Evolutionary conservation across 768 basidiomycete genomes (phyloP), one percentile per base, ranked within the genome.

Genomic region (Neoboletus magnificus): DNA sequence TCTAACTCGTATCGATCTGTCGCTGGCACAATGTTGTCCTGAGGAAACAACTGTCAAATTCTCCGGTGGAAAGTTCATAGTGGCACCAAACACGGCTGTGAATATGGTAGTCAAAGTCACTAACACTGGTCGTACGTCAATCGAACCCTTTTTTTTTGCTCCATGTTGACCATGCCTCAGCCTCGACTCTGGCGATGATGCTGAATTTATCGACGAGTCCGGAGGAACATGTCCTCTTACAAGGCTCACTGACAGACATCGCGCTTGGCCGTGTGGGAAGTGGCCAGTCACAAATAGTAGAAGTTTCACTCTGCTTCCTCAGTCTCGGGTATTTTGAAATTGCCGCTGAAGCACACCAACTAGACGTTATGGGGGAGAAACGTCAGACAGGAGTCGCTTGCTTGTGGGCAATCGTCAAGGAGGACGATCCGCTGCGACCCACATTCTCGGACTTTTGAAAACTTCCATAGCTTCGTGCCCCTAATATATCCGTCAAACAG

Each of bases 291-390:
- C 72, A 73, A 33, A 75, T 79, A 35, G 62, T 85, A 5, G 79
- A 84, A 43, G 73, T 81, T 1, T 79, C 84, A 2, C 57, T 94
- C 13, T 89, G 86, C 62, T 91, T 95, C 70, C 78, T 93, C 20
- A 79, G 88, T 13, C 75, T 76, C 43, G 92, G 92, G 10, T 71
- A 74, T 49, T 93, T 90, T 56, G 76, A 77, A 52, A 62, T 83
- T 20, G 62, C 66, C 1, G 75, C 73, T 5, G 76, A 76, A 54
- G 73, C 71, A 27, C 64, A 66, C 40, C 58, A 70, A 40, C 40
- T 73, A 11, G 70, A 60, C 25, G n/a, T 45, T 29, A 1, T 7
- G 29, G 52, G 50, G 40, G 60, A 58, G 33, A 32, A 47, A 25
- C 58, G 48, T 29, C 66, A 55, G 59, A 60, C 64, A 23, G 70